A percentile compares a stretch with the other conserved stretches of the same genome.
These are phyloP conservation scores for Pelargonium fulgidum DNA, from an alignment of 441 rosid genomes.

Conservation along the genomic window DNA sequence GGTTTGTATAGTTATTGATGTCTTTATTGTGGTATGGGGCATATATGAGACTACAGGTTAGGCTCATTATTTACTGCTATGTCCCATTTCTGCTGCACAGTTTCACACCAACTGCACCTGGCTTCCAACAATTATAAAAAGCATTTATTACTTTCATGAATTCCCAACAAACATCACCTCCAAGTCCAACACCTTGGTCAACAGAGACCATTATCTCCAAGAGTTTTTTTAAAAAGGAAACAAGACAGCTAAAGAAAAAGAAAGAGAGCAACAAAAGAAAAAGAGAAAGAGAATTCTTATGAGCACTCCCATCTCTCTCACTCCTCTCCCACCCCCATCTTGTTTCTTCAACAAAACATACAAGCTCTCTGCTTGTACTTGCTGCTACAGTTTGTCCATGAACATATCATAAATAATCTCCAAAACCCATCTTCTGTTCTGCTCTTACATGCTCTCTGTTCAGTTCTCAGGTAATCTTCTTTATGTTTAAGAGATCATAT, in stretches of 20 bases:
- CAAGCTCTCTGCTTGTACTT: conserved; percentile 10
- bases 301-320: conserved; percentile 9
- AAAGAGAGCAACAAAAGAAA: conserved; percentile 11
- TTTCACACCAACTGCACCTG: conserved; percentile 18
- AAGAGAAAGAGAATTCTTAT: conserved; percentile 12
- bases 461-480: neutral
- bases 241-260: conserved; percentile 14
- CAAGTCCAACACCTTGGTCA: conserved; percentile 25
- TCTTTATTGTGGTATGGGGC: no score
- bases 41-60: neutral
- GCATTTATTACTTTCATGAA: conserved; percentile 39
- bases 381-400: conserved; percentile 11
- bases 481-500: neutral
- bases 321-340: conserved; percentile 18
- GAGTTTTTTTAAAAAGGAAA: neutral
- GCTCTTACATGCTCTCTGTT: neutral
- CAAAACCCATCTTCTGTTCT: conserved; percentile 3
- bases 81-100: neutral
- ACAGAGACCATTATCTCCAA: conserved; percentile 29
- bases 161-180: conserved; percentile 34
- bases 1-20: no score
- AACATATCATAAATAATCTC: neutral
- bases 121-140: conserved; percentile 25
- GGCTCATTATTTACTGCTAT: neutral
- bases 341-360: conserved; percentile 7